Evolutionary conservation across 768 basidiomycete species (phyloP).

Genomic region (Daedaleopsis sinensis): DNA sequence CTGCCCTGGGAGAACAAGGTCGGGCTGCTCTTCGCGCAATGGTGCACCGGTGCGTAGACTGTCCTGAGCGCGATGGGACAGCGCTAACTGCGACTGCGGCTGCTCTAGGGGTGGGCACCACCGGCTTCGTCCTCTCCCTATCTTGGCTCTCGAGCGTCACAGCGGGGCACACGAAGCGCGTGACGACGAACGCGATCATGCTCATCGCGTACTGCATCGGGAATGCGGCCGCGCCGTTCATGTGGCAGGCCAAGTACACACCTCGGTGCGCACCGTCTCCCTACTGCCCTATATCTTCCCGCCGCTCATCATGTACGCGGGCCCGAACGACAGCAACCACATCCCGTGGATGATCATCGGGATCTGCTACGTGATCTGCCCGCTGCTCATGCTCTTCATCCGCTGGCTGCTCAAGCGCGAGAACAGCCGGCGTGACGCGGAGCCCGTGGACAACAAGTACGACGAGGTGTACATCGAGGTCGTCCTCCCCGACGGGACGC

Average conservation of each 20-base stretch:
- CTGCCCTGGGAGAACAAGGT: slow-evolving; percentile 68
- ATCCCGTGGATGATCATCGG: slow-evolving; percentile 81
- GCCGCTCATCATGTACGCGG: background rate
- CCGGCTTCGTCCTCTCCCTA: slow-evolving; percentile 62
- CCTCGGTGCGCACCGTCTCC: slow-evolving; percentile 49
- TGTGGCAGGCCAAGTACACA: slow-evolving; percentile 73
- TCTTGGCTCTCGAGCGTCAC: slow-evolving; percentile 70
- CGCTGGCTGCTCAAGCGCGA: slow-evolving; percentile 57
- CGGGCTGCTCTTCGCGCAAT: slow-evolving; percentile 62
- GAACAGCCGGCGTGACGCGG: slow-evolving; percentile 65
- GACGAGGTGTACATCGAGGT: slow-evolving; percentile 66
- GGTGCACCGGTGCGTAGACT: slow-evolving; percentile 48
- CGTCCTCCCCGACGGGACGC: slow-evolving; percentile 51
- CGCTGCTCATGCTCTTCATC: slow-evolving; percentile 50
- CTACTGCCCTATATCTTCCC: background rate
- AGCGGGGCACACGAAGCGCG: slow-evolving; percentile 71
- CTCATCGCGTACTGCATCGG: slow-evolving; percentile 69
- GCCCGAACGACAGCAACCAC: slow-evolving; percentile 50
- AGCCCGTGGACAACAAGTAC: slow-evolving; percentile 53
- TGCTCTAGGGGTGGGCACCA: slow-evolving; percentile 47
- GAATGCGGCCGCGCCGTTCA: slow-evolving; percentile 73
- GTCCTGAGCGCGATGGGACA: background rate
- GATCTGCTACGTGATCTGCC: slow-evolving; percentile 59
- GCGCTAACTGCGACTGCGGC: background rate
- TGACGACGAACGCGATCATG: slow-evolving; percentile 75